phyloP scores from a whole-genome alignment of 441 rosid genomes.

The Populus trichocarpa region DNA sequence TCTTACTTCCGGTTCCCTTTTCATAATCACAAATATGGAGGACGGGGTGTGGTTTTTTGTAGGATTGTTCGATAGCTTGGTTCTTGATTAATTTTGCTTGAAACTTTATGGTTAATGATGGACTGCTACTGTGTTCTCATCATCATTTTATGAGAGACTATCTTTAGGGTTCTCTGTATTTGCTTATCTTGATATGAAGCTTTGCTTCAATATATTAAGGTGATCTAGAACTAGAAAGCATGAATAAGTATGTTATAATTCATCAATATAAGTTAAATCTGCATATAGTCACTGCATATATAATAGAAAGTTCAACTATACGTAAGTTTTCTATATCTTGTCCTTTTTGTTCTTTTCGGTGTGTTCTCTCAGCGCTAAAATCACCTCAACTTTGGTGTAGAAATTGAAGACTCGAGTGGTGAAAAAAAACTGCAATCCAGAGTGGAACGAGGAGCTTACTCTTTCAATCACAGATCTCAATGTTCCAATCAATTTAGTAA shows the following conservation, averaged over 20 bases:
- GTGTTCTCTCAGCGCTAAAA: neutral
- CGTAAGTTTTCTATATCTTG: neutral
- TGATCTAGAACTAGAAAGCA: neutral
- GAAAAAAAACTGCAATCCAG: conserved; percentile 65
- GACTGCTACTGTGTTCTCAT: neutral
- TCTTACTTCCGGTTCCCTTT: neutral
- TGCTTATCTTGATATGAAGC: neutral
- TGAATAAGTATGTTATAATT: neutral
- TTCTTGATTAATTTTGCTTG: neutral
- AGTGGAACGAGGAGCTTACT: conserved; percentile 86
- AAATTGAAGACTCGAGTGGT: conserved; percentile 70
- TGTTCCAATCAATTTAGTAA: conserved; percentile 55
- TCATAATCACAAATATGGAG: neutral
- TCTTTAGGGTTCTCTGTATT: neutral
- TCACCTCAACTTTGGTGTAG: conserved; percentile 36
- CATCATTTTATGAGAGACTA: neutral
- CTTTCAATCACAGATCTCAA: conserved; percentile 58
- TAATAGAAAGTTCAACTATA: neutral
- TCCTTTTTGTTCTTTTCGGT: neutral
- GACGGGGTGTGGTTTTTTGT: neutral
- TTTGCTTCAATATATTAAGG: neutral
- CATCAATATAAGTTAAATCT: neutral
- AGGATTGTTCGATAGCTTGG: neutral
- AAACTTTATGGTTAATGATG: neutral
- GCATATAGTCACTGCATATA: neutral